phyloP scores from a whole-genome alignment of 169 alveolate genomes.

The Fabrea salina region DNA sequence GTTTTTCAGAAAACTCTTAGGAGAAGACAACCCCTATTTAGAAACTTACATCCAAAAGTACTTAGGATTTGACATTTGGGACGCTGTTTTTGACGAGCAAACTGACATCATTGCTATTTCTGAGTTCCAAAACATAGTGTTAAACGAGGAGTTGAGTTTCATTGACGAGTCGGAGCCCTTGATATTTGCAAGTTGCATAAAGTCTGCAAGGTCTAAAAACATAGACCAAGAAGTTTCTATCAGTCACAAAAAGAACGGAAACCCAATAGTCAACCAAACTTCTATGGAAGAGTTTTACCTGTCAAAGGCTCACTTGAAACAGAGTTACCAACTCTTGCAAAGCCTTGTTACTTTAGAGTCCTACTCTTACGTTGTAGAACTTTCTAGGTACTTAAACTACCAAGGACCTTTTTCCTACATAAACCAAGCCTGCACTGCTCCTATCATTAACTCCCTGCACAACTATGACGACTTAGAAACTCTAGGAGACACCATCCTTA shows the following conservation, averaged over 20 bases:
- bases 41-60: neutral
- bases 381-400: neutral
- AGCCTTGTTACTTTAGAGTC: neutral
- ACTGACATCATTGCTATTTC: neutral
- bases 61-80: neutral
- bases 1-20: neutral
- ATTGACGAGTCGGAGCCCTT: neutral
- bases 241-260: neutral
- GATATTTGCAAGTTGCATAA: neutral
- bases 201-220: neutral
- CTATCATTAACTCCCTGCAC: neutral
- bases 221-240: neutral
- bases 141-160: neutral
- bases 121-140: neutral
- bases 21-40: neutral
- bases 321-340: neutral
- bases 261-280: neutral
- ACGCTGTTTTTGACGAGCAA: neutral
- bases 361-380: neutral
- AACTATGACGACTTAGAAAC: constrained; percentile 13
- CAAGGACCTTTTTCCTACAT: neutral
- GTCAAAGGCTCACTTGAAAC: neutral
- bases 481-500: constrained; percentile 8
- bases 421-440: neutral
- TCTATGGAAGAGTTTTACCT: neutral